phyloP scores from a whole-genome alignment of 768 basidiomycete genomes.

The Epithele typhae region DNA sequence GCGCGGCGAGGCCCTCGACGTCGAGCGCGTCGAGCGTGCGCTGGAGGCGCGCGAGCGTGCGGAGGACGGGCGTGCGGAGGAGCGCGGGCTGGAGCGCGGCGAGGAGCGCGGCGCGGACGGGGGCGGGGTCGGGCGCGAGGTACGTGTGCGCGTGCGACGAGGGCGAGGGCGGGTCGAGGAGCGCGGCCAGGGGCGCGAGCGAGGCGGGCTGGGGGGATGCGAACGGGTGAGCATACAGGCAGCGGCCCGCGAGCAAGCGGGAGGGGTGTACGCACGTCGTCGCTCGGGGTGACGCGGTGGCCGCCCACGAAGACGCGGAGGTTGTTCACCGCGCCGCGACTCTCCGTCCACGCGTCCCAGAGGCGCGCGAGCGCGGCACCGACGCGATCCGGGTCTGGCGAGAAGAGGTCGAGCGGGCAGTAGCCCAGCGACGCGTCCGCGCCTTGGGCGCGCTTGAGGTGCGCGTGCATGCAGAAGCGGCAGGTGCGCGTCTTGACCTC shows the following conservation, averaged over 20 bases:
- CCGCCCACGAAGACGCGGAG: slow-evolving; percentile 76
- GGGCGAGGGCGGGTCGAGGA: slow-evolving; percentile 7
- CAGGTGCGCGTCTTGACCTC: slow-evolving; percentile 68
- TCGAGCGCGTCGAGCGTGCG: slow-evolving; percentile 76
- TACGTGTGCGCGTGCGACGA: background rate
- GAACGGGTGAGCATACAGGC: background rate
- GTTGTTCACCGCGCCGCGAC: slow-evolving; percentile 71
- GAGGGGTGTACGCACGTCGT: slow-evolving; percentile 20
- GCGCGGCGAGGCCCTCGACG: slow-evolving; percentile 65
- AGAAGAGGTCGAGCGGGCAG: slow-evolving; percentile 91
- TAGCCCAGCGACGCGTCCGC: slow-evolving; percentile 45
- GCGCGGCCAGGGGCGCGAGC: slow-evolving; percentile 17
- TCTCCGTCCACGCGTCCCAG: slow-evolving; percentile 69
- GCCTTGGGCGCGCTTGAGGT: slow-evolving; percentile 41
- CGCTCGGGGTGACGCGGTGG: slow-evolving; percentile 42
- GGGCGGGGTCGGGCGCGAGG: slow-evolving; percentile 10
- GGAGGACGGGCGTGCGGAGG: slow-evolving; percentile 47
- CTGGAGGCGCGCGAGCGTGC: slow-evolving; percentile 57
- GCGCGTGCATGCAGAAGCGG: slow-evolving; percentile 88
- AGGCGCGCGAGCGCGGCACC: slow-evolving; percentile 61
- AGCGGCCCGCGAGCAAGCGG: background rate
- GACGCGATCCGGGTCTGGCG: slow-evolving; percentile 57
- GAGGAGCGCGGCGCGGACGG: slow-evolving; percentile 49
- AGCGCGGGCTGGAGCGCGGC: slow-evolving; percentile 45
- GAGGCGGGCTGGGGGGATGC: slow-evolving; percentile 11